Percentiles rank a stretch among this genome's conserved stretches.
Evolutionary conservation across 2,329 filamentous ascomycete species (phyloP).

Genomic region (Kalaharituber pfeilii): DNA sequence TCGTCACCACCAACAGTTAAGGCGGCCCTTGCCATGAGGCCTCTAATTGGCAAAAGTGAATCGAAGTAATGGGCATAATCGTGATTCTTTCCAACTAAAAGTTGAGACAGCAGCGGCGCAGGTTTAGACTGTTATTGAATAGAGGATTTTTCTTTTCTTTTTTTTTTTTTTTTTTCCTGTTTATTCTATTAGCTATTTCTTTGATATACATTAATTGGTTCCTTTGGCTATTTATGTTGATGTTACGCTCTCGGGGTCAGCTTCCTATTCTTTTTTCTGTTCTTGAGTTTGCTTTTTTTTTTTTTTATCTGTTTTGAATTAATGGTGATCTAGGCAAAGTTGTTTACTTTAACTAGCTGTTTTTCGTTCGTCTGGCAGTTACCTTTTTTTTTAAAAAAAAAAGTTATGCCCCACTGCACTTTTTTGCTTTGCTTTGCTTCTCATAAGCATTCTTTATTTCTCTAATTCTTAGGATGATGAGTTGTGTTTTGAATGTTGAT

Average conservation of each 20-base stretch:
- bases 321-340: neutral
- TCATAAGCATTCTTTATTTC: too few relatives aligned
- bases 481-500: too few relatives aligned
- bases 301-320: neutral
- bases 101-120: slow-evolving; percentile 11
- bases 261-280: slow-evolving; percentile 8
- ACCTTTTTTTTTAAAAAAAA: too few relatives aligned
- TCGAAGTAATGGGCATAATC: slow-evolving; percentile 30
- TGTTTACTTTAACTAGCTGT: too few relatives aligned
- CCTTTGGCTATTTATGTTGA: slow-evolving; percentile 8
- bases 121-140: slow-evolving; percentile 15
- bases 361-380: neutral
- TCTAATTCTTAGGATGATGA: too few relatives aligned
- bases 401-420: too few relatives aligned
- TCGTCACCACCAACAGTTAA: slow-evolving; percentile 50
- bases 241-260: neutral
- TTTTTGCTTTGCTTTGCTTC: too few relatives aligned
- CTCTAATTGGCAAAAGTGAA: slow-evolving; percentile 31
- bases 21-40: slow-evolving; percentile 32
- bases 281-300: slow-evolving; percentile 5
- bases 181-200: slow-evolving; percentile 24
- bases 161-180: slow-evolving; percentile 26
- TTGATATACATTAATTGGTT: slow-evolving; percentile 9
- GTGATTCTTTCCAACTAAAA: slow-evolving; percentile 26
- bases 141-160: slow-evolving; percentile 14